Percentiles rank a stretch among this genome's conserved stretches.
Conservation (phyloP, 1,139 yeast genomes). For the Geotrichum bryndzae region DNA sequence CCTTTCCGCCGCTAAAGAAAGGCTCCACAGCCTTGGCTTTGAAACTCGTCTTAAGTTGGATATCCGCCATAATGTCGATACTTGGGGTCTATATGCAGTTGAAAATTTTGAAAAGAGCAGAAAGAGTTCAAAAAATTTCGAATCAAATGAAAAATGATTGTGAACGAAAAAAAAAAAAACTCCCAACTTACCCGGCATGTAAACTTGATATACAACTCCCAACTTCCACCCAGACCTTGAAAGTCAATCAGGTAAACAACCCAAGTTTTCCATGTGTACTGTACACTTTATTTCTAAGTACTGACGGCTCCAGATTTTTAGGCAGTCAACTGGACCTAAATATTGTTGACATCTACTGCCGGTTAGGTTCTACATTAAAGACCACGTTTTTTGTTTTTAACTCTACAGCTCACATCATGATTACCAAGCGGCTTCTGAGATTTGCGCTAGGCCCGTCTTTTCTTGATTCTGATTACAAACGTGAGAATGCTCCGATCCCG, state of each 20-base stretch:
- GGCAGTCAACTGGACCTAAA: not conserved
- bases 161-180: not conserved
- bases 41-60: constrained; percentile 37
- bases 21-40: constrained; percentile 54
- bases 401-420: constrained; percentile 20
- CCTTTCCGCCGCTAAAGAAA: constrained; percentile 81
- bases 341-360: not conserved
- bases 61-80: constrained; percentile 7
- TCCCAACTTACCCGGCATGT: not conserved
- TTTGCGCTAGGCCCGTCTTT: constrained; percentile 31
- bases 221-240: not conserved
- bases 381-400: not conserved
- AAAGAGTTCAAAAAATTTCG: not conserved
- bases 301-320: not conserved
- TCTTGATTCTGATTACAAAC: constrained; percentile 17
- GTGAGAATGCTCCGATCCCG: not conserved
- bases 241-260: not conserved
- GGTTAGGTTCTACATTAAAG: not conserved
- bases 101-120: too few species aligned
- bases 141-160: not conserved
- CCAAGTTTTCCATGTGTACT: not conserved
- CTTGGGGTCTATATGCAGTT: not conserved
- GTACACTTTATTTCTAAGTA: not conserved
- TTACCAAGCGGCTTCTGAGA: constrained; percentile 26
- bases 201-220: not conserved